Base-by-base conservation (phyloP, 2,329 filamentous ascomycete species). In the Cryphonectria parasitica region DNA sequence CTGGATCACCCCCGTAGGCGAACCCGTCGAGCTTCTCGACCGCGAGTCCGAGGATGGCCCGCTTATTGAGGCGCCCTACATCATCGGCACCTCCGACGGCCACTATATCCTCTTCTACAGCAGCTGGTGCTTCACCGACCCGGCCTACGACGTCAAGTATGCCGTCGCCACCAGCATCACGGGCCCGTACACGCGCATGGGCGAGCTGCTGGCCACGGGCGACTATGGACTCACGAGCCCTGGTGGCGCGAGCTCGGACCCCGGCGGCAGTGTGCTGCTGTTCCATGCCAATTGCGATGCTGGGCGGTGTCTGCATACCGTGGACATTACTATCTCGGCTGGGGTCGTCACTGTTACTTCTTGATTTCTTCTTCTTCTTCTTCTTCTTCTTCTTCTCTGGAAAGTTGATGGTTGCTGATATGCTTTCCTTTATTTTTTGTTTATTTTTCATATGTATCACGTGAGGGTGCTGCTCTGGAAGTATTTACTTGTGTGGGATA, bases 41-140 rank as follows among this genome's bases (percentile, higher is more conserved):
- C 80, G 84, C 49, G 78, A 76, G 52, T 76, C 76, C 15, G 77
- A 75, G 3, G 86, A 88, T 74, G 86, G 85, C 13, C 84, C 89
- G 6, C 80, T 91, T 0, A 83, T 91, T 39, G 89, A 91, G 78
- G 90, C 89, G 19, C 90, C 90, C 0, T 83, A 82, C 66, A 75
- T 91, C 39, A 79, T 88, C 19, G 77, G 78, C 19, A 80, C 80
- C 3, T 75, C 74, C 0, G 81, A 83, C 28, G 85, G 85, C 3
- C 80, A 82, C 13, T 91, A 91, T 76, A 83, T 89, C 68, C 79
- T 91, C 60, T 90, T 91, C 77, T 91, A 87, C 79, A 89, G 87
- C 75, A 87, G 85, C 54, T 85, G 89, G 69, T 90, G 88, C 78
- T 91, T 82, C 78, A 83, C 83, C 1, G 82, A 84, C 39, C 77